Conservation (phyloP, 768 basidiomycete species). For the Daedalea quercina region DNA sequence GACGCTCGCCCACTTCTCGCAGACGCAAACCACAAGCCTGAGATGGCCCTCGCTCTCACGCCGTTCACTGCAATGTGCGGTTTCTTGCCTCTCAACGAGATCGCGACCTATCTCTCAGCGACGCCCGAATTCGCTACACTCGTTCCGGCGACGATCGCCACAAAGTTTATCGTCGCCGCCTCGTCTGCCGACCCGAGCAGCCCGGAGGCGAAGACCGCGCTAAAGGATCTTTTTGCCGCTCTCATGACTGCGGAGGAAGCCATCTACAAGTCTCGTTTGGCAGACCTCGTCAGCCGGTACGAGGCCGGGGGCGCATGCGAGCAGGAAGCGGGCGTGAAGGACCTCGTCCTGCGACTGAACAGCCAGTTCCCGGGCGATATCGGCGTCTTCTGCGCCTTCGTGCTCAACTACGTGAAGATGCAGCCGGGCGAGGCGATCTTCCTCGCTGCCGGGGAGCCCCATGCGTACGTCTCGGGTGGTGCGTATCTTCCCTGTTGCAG, state of each 20-base stretch:
- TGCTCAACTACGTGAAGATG: constrained; percentile 82
- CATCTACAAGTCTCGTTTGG: constrained; percentile 47
- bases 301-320: constrained; percentile 30
- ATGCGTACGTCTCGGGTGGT: constrained; percentile 95
- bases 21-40: constrained; percentile 98
- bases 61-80: constrained; percentile 89
- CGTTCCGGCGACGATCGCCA: constrained; percentile 49
- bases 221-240: constrained; percentile 74
- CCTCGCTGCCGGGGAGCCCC: constrained; percentile 92
- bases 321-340: constrained; percentile 41
- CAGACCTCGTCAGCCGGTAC: constrained; percentile 58
- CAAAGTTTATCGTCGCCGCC: constrained; percentile 45
- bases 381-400: constrained; percentile 85
- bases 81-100: constrained; percentile 74
- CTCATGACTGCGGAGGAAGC: constrained; percentile 74
- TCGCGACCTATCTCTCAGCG: constrained; percentile 56
- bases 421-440: constrained; percentile 87
- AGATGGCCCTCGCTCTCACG: constrained; percentile 97
- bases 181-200: constrained; percentile 35
- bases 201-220: constrained; percentile 46
- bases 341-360: constrained; percentile 58
- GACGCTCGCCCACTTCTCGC: neutral
- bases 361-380: constrained; percentile 87
- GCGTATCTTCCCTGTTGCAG: constrained; percentile 15
- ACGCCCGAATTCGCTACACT: constrained; percentile 77